Base-by-base conservation (phyloP, 768 basidiomycete species). In the Lentinula detonsa region DNA sequence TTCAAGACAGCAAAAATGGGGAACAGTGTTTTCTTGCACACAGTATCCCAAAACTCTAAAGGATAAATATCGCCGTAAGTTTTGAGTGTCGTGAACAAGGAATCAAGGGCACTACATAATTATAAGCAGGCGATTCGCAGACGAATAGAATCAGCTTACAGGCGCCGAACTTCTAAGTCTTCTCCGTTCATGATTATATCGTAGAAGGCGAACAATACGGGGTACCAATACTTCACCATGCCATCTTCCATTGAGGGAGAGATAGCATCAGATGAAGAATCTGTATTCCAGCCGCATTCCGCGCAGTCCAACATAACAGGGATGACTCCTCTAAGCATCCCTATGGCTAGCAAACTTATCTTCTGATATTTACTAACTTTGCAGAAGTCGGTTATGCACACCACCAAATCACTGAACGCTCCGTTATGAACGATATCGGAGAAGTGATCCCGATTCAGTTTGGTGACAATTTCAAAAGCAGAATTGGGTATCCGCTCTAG, bases 131-230 rank as follows among this genome's bases (percentile, higher is more conserved):
- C 51, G n/a, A 34, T 4, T n/a, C 3, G 11, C 53, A 31, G 16
- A 33, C 37, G 18, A 13, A 40, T 40, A 45, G n/a, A 35, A 57
- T 58, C 21, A 33, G 80, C 93, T 76, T 70, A 99, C 97, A 98
- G 73, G 69, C 95, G 84, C 66, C 97, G 86, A 57, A 99, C 95
- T 82, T 99, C 97, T 31, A 99, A 77, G 69, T 99, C 97, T 72
- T 98, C 97, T 16, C 94, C 97, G 63, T 97, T 98, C 96, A 99
- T 98, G 71, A 99, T 96, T 59, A 99, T 96, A 72, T 98, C 97
- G 74, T 95, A 98, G 77, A 98, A 98, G n/a, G 91, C 90, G 69
- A 98, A 96, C 40, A 98, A 78, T 1, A 93, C 86, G 0, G 97
- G 97, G 78, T 91, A 95, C 97, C 97, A 99, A 73, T 88, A 98